These are phyloP conservation scores for Casuarina equisetifolia DNA, from an alignment of 306 rosid genomes.

Conservation along the genomic window DNA sequence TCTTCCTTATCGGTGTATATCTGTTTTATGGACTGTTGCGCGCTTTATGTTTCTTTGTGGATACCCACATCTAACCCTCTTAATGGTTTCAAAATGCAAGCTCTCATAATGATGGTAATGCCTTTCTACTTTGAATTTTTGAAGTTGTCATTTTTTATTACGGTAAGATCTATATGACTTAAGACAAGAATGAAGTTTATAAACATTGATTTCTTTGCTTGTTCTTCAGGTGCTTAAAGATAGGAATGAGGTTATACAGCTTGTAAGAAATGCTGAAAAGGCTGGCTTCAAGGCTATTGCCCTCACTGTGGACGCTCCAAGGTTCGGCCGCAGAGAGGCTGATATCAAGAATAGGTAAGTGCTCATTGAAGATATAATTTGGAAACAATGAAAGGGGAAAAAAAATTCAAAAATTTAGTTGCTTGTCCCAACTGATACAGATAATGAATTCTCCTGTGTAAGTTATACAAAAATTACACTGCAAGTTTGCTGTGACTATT, in stretches of 20 bases:
- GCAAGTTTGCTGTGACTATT: conserved; percentile 23
- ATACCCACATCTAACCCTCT: neutral
- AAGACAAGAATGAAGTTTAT: neutral
- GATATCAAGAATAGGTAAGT: conserved; percentile 91
- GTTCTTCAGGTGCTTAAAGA: conserved; percentile 74
- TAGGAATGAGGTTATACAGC: conserved; percentile 83
- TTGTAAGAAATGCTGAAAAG: conserved; percentile 96
- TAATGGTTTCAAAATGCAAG: neutral
- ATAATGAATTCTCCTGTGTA: neutral
- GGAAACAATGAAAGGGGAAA: neutral
- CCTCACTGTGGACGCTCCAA: conserved; percentile 93
- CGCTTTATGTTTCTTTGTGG: too few relatives aligned
- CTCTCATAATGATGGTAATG: neutral
- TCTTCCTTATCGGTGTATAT: neutral
- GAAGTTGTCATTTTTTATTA: neutral
- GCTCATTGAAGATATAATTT: neutral
- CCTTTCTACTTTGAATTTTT: neutral
- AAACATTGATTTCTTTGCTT: neutral
- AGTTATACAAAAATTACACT: neutral
- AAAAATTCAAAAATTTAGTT: neutral
- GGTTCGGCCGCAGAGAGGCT: conserved; percentile 95
- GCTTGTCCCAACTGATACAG: neutral
- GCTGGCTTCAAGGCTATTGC: conserved; percentile 99
- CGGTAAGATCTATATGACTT: neutral
- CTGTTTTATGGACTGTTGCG: neutral